Base-by-base conservation (phyloP, 208 protist species). In the Leishmania lainsoni region DNA sequence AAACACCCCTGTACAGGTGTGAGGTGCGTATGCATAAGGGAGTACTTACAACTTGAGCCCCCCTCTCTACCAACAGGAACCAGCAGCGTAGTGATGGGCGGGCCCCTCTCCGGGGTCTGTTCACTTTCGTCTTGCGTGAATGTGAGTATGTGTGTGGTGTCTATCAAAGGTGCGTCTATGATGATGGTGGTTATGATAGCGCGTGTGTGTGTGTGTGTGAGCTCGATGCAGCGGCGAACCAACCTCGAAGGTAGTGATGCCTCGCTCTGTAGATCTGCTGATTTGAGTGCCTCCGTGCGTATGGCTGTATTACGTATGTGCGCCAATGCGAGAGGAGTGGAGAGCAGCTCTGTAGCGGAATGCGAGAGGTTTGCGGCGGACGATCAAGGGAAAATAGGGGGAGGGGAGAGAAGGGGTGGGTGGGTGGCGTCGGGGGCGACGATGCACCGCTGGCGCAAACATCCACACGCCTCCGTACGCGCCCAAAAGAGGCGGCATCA, bases 131-230 rank as follows among this genome's bases (percentile, higher is more conserved):
- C 16, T 70, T 48, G 48, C 16, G 48, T 32, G 9, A 35, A 22
- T 73, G 26, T 26, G 69, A 9, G 16, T 42, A 32, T 76, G 16
- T 76, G 72, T 76, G 12, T 73, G 61, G 72, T 76, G 12, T 73
- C 45, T 73, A 54, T 54, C 45, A 29, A 35, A 29, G 26, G 72
- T 22, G 66, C 69, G 69, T 74, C 69, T 75, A 58, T 17, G 70
- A 39, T 39, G 10, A 39, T 32, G 71, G 49, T 20, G 5, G 17
- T 45, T 59, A 6, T 42, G 20, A 26, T 14, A 4, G 48, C 20
- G 48, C 29, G 49, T 75, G 71, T 42, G 39, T 58, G 69, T 56
- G 71, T 10, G n/a, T 22, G 71, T 75, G 56, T 51, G 74, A 10
- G 52, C 14, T 14, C 12, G 4, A 29, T 2, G 42, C 69, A 52